Evolutionary conservation across 177 flowering plant species (phyloP).

Genomic region (Vitis hybrid): DNA sequence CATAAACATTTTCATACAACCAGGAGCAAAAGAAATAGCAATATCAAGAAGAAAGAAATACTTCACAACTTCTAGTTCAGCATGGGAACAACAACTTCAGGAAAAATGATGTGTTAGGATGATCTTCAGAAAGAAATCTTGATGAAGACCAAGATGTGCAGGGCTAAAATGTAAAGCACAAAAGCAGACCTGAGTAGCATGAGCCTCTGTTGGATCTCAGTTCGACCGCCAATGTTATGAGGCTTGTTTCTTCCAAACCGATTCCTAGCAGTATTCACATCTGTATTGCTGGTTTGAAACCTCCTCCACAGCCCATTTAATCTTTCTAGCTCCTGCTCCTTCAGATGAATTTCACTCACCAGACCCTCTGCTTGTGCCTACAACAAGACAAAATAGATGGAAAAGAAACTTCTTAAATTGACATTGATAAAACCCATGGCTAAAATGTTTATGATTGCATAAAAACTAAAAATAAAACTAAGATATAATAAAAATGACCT

Average conservation of each 20-base stretch:
- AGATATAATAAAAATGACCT: conserved; percentile 40
- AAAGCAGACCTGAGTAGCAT: conserved; percentile 77
- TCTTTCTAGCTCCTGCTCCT: conserved; percentile 75
- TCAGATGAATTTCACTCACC: conserved; percentile 64
- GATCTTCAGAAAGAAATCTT: conserved; percentile 58
- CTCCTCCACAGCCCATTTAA: conserved; percentile 52
- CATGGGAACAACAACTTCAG: background rate
- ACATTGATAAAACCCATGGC: background rate
- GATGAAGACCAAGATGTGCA: conserved; percentile 83
- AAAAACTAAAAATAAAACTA: background rate
- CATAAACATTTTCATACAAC: background rate
- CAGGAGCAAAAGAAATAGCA: background rate
- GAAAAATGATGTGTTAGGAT: conserved; percentile 9
- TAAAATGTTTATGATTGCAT: background rate
- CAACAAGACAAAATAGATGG: conserved; percentile 7
- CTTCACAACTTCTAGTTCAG: conserved; percentile 2
- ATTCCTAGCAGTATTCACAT: conserved; percentile 50
- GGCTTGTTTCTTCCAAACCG: conserved; percentile 57
- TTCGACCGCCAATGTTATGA: conserved; percentile 32
- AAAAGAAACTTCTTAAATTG: background rate
- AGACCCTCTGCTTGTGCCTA: conserved; percentile 93
- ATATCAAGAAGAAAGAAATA: background rate
- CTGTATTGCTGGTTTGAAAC: conserved; percentile 46
- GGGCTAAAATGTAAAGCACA: conserved; percentile 74
- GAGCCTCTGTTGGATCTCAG: conserved; percentile 58